Evolutionary conservation across 257 asterid species (phyloP), one percentile per base, ranked within the genome.

Genomic region (Avicennia marina): DNA sequence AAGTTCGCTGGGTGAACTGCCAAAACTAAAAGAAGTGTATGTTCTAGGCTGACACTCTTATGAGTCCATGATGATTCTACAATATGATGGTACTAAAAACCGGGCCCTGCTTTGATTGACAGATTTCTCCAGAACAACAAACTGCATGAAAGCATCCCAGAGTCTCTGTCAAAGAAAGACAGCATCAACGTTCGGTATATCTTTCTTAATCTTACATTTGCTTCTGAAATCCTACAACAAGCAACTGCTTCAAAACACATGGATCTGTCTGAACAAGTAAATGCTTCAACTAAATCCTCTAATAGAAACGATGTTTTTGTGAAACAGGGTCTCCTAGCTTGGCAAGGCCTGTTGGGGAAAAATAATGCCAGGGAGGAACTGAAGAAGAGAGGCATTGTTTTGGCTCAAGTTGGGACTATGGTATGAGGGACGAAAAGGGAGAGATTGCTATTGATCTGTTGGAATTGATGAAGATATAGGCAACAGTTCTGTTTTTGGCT

Each of bases 51-150:
- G 20, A 7, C 5, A 36, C 4, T n/a, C 2, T 27, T 19, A 11
- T 47, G n/a, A 15, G 11, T 0, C 1, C 1, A 33, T 19, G 2
- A 51, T 24, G 25, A 11, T 17, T 57, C 43, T 16, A 36, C n/a
- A 3, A 2, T 26, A 42, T 7, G 38, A 19, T 29, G 1, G 8
- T 22, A 36, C 15, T 5, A 19, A 21, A 18, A 25, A 43, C 16
- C 7, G 32, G 7, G 24, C n/a, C 13, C 34, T 52, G 19, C 5
- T 58, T 61, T 61, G 18, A 21, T 67, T 34, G 7, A 47, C 79
- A 90, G 98, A 62, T 79, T 52, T 72, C 89, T 90, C 25, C 83
- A 85, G 51, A 79, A 83, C 72, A 90, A 90, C 80, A 72, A 73
- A 29, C 72, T 90, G 41, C 68, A 49, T 2, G 77, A 78, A 1